phyloP scores from a whole-genome alignment of 2,329 filamentous ascomycete species.

The Fusarium solani-melongenae region DNA sequence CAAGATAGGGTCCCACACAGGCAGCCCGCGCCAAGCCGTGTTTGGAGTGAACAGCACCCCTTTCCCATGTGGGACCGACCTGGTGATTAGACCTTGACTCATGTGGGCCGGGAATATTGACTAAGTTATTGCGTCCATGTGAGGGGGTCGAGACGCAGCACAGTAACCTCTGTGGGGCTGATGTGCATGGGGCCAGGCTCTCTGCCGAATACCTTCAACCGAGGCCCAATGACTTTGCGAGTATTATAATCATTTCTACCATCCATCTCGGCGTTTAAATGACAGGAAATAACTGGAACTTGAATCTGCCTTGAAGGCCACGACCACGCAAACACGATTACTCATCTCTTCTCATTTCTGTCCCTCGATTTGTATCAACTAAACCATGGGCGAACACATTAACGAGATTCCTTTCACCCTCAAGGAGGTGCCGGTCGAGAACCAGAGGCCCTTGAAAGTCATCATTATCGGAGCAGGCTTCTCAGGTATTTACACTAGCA shows the following conservation, averaged over 20 bases:
- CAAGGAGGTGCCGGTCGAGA: slow-evolving; percentile 17
- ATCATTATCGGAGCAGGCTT: slow-evolving; percentile 20
- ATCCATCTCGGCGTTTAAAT: background rate
- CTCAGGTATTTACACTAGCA: slow-evolving; percentile 20
- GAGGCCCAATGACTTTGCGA: background rate
- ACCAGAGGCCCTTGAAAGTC: slow-evolving; percentile 13
- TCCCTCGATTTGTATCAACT: background rate
- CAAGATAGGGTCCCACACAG: background rate
- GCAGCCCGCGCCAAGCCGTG: background rate
- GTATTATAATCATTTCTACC: background rate
- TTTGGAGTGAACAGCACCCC: background rate
- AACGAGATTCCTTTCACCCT: background rate
- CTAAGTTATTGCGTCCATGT: background rate
- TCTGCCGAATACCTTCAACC: background rate
- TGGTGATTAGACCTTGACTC: background rate
- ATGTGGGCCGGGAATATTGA: background rate
- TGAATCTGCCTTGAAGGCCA: background rate
- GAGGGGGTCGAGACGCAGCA: background rate
- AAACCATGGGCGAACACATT: background rate
- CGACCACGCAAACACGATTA: background rate
- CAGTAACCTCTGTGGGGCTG: background rate
- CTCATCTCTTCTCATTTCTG: background rate
- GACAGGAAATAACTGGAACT: background rate
- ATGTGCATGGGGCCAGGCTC: background rate
- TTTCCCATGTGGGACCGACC: background rate